Evolutionary conservation across 2,329 filamentous ascomycete genomes (phyloP).

Genomic region (Metarhizium robertsii): DNA sequence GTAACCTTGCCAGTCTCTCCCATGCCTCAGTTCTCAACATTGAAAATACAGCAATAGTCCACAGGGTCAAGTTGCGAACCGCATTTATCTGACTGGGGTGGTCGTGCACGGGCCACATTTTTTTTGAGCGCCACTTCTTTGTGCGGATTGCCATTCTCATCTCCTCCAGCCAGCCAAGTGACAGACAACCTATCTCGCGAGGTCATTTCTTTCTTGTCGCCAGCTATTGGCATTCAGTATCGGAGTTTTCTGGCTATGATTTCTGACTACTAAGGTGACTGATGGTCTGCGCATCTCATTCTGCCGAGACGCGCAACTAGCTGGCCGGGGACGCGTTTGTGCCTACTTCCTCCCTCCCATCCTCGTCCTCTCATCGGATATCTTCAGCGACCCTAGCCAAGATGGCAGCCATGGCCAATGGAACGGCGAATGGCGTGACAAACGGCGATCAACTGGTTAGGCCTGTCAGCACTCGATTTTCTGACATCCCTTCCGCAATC

Average conservation of each 20-base stretch:
- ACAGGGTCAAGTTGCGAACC: no score
- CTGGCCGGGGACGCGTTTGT: slow-evolving; percentile 20
- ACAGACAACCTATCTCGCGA: not conserved
- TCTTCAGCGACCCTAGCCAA: slow-evolving; percentile 11
- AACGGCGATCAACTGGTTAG: slow-evolving; percentile 26
- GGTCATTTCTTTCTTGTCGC: not conserved
- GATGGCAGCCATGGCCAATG: slow-evolving; percentile 36
- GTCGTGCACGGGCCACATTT: not conserved
- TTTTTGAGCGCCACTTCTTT: not conserved
- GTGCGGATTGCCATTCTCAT: not conserved
- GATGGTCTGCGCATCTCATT: slow-evolving; percentile 19
- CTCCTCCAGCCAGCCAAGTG: not conserved
- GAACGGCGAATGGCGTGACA: slow-evolving; percentile 31
- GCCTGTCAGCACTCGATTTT: slow-evolving; percentile 48
- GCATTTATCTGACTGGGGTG: no score
- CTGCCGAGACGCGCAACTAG: slow-evolving; percentile 21
- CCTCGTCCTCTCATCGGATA: not conserved
- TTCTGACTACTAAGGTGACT: slow-evolving; percentile 12
- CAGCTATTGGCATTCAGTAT: not conserved
- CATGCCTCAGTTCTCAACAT: no score
- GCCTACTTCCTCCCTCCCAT: not conserved
- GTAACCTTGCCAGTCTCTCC: no score
- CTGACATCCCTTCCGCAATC: slow-evolving; percentile 55
- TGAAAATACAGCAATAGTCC: no score
- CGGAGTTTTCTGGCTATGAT: slow-evolving; percentile 16